Base-by-base conservation (phyloP, 805 yeast species). In the Zygosaccharomyces siamensis region DNA sequence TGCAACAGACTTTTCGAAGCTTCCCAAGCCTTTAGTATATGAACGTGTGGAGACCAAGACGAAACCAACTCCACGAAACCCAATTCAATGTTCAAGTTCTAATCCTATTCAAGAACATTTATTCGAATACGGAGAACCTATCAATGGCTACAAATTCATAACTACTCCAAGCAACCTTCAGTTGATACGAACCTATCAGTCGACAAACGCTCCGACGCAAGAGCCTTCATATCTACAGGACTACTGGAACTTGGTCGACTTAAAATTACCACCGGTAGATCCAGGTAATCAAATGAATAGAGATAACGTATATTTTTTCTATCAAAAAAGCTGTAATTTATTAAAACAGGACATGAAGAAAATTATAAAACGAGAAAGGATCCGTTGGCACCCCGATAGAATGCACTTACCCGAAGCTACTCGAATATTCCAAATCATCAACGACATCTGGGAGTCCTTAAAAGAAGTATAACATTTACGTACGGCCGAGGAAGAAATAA, bases 341-440 rank as follows among this genome's bases (percentile, higher is more conserved):
- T 31, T 53, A 37, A 37, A 46, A 5, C 3, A 16, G 8, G 45
- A 48, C 4, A 18, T 44, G 24, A 20, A 43, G 32, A 48, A 55
- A 5, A 52, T 65, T 7, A 50, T 71, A 21, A 79, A 75, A 49
- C 55, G 50, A 26, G 89, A 83, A 55, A 61, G 89, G 47, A 62
- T 83, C 5, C 64, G 78, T 52, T 83, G 89, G 89, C 89, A 83
- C 60, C 89, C 89, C 1, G 89, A 83, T 58, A 76, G 74, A 57
- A 31, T 42, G 4, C 27, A 55, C 11, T 59, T 62, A 43, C 50
- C 51, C 2, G 60, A 57, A 33, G 66, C 74, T 8, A 76, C 78
- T 0, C 51, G 50, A n/a, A 60, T 70, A 2, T 76, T 75, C 52
- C 80, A 76, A 54, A 51, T 66, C 2, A 63, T 76, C 4, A 76